Conservation (phyloP, 2,329 filamentous ascomycete genomes). For the Fusarium protoensiforme region DNA sequence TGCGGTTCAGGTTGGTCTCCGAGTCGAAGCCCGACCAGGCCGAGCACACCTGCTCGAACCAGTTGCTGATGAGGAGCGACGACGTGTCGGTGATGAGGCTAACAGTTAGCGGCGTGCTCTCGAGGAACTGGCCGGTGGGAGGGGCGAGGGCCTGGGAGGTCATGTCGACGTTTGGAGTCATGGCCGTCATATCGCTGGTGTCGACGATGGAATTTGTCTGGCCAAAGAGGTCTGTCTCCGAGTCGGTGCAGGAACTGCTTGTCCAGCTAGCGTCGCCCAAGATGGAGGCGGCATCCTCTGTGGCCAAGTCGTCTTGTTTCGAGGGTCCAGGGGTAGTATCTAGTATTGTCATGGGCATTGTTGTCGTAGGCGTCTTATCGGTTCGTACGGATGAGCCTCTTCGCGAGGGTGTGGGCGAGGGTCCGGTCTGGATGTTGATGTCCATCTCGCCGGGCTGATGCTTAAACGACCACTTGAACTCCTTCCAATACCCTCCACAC, state of each 20-base stretch:
- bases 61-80: slow-evolving; percentile 49
- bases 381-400: slow-evolving; percentile 15
- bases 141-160: slow-evolving; percentile 8
- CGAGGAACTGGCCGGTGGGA: slow-evolving; percentile 22
- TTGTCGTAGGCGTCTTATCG: neutral
- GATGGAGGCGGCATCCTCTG: slow-evolving; percentile 13
- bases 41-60: slow-evolving; percentile 55
- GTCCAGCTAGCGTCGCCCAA: slow-evolving; percentile 25
- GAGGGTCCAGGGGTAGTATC: neutral
- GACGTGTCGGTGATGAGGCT: slow-evolving; percentile 45
- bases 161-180: slow-evolving; percentile 15
- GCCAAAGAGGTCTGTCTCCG: slow-evolving; percentile 25
- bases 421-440: slow-evolving; percentile 12
- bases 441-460: slow-evolving; percentile 46
- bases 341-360: neutral
- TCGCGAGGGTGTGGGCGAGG: slow-evolving; percentile 17
- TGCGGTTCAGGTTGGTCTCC: slow-evolving; percentile 51
- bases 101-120: slow-evolving; percentile 25
- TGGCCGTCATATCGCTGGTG: neutral
- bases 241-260: slow-evolving; percentile 23
- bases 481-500: slow-evolving; percentile 44
- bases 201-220: slow-evolving; percentile 12
- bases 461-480: slow-evolving; percentile 56
- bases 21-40: slow-evolving; percentile 56
- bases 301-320: slow-evolving; percentile 6